Conservation (phyloP, 148 eudicot genomes). For the Salicornia ramosissima region DNA sequence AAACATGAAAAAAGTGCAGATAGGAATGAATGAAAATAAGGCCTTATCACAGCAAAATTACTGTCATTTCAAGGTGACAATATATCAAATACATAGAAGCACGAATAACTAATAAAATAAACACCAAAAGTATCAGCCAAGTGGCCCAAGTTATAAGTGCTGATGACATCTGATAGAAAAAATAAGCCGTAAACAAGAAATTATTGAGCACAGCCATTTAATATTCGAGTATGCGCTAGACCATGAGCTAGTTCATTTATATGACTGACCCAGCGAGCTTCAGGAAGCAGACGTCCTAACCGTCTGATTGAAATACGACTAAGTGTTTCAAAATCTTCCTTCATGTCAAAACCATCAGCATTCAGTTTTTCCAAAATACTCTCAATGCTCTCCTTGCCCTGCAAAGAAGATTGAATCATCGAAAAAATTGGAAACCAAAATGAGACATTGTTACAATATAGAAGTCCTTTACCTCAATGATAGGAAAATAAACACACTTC, state of each 20-base stretch:
- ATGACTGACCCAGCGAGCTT: constrained; percentile 74
- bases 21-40: too few relatives aligned
- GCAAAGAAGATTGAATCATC: constrained; percentile 6
- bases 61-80: too few relatives aligned
- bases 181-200: neutral
- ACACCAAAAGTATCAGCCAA: neutral
- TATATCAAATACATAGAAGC: too few relatives aligned
- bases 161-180: too few relatives aligned
- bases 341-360: constrained; percentile 37
- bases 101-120: too few relatives aligned
- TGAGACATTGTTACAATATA: neutral
- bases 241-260: neutral
- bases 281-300: constrained; percentile 82
- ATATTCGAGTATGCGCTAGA: neutral
- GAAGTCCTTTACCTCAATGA: constrained; percentile 37
- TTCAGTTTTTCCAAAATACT: constrained; percentile 47
- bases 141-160: neutral
- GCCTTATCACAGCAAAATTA: too few relatives aligned
- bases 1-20: too few relatives aligned
- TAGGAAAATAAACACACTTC: constrained; percentile 65
- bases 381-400: constrained; percentile 70
- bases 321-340: constrained; percentile 47
- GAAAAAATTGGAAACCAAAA: neutral
- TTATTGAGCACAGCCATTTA: neutral
- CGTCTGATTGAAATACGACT: constrained; percentile 69